These are phyloP conservation scores for Yamadazyma triangularis DNA, from an alignment of 1,139 yeast species.

Conservation along the genomic window DNA sequence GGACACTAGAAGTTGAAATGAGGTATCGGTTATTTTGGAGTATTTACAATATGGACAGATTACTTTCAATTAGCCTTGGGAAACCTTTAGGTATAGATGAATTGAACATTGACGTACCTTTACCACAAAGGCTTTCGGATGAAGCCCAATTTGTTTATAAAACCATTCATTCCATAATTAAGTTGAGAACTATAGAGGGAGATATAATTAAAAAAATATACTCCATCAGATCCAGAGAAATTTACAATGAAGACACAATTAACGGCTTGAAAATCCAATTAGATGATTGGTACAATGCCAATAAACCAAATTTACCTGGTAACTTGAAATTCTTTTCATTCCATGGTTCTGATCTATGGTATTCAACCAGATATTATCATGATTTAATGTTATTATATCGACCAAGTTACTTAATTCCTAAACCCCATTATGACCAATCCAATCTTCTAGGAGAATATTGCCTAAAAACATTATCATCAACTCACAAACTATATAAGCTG, in stretches of 20 bases:
- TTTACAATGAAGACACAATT: constrained; percentile 18
- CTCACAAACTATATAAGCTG: constrained; percentile 37
- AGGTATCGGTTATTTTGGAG: constrained; percentile 47
- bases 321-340: constrained; percentile 17
- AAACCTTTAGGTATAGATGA: constrained; percentile 42
- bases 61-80: constrained; percentile 40
- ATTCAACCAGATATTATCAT: constrained; percentile 42
- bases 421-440: constrained; percentile 32
- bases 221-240: constrained; percentile 19
- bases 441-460: constrained; percentile 36
- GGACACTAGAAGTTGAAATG: constrained; percentile 30
- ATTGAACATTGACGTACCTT: constrained; percentile 41
- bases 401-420: constrained; percentile 44
- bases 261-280: constrained; percentile 29
- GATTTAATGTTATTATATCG: constrained; percentile 38
- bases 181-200: constrained; percentile 40
- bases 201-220: constrained; percentile 37
- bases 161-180: constrained; percentile 34
- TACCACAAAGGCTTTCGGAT: constrained; percentile 28
- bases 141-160: constrained; percentile 32
- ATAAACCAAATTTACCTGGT: constrained; percentile 6
- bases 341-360: constrained; percentile 43
- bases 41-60: constrained; percentile 43
- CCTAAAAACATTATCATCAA: constrained; percentile 34
- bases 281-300: constrained; percentile 29